phyloP scores from a whole-genome alignment of 2,329 filamentous ascomycete genomes.

The Penicillium verrucosum region DNA sequence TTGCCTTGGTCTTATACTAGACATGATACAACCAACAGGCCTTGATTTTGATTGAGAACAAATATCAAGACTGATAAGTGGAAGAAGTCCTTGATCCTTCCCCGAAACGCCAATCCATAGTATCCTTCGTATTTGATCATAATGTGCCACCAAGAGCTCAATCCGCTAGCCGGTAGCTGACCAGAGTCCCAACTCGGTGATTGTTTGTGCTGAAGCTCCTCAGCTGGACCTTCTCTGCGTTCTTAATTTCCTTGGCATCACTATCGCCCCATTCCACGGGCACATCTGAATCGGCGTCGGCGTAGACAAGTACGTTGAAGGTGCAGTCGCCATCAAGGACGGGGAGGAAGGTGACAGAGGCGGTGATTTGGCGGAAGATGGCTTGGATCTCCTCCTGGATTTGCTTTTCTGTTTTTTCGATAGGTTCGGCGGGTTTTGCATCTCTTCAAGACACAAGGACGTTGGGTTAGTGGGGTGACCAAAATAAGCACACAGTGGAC shows the following conservation, averaged over 20 bases:
- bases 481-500: no score
- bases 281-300: conserved; percentile 92
- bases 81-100: conserved; percentile 5
- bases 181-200: conserved; percentile 89
- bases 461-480: neutral
- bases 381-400: conserved; percentile 95
- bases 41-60: neutral
- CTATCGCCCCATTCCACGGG: conserved; percentile 98
- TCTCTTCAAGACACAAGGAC: conserved; percentile 27
- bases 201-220: conserved; percentile 94
- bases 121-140: conserved; percentile 24
- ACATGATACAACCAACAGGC: neutral
- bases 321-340: conserved; percentile 94
- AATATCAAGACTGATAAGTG: neutral
- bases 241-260: conserved; percentile 92
- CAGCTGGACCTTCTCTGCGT: conserved; percentile 91
- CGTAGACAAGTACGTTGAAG: conserved; percentile 97
- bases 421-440: conserved; percentile 27
- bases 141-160: conserved; percentile 21
- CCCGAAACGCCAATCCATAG: conserved; percentile 24
- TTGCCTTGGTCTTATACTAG: conserved; percentile 31
- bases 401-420: conserved; percentile 84
- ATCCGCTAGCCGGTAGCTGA: conserved; percentile 71
- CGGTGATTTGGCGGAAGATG: conserved; percentile 96
- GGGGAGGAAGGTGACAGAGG: conserved; percentile 92